These are phyloP conservation scores for Candida nemodendra DNA, from an alignment of 805 yeast species.

Conservation along the genomic window DNA sequence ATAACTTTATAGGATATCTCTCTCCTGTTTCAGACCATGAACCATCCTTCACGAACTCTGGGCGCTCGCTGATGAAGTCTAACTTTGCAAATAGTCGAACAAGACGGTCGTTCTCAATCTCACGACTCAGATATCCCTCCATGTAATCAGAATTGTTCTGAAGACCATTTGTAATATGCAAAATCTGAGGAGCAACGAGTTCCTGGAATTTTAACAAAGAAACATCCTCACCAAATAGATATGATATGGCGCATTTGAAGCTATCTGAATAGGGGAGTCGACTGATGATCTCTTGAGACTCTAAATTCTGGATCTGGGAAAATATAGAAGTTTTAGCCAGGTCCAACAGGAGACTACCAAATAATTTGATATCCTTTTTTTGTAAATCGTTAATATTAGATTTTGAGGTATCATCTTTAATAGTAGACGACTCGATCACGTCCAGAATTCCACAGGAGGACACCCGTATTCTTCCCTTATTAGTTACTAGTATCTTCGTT, in stretches of 20 bases:
- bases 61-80: conserved; percentile 72
- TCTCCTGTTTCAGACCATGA: conserved; percentile 77
- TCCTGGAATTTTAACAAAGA: conserved; percentile 34
- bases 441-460: conserved; percentile 72
- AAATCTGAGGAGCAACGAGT: conserved; percentile 44
- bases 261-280: conserved; percentile 41
- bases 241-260: conserved; percentile 44
- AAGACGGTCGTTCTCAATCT: conserved; percentile 84
- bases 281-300: conserved; percentile 25
- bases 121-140: conserved; percentile 63
- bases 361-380: conserved; percentile 49
- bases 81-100: conserved; percentile 81
- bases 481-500: conserved; percentile 71
- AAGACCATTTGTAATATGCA: conserved; percentile 47
- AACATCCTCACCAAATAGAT: conserved; percentile 32
- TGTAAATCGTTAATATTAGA: conserved; percentile 14
- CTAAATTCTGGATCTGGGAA: conserved; percentile 18
- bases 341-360: conserved; percentile 62
- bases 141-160: conserved; percentile 54
- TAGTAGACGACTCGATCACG: conserved; percentile 42
- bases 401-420: conserved; percentile 32
- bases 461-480: conserved; percentile 67
- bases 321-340: conserved; percentile 42
- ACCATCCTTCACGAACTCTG: conserved; percentile 55
- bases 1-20: conserved; percentile 67